Base-by-base conservation (phyloP, 768 basidiomycete species). In the Mrakia hoshinonis region DNA sequence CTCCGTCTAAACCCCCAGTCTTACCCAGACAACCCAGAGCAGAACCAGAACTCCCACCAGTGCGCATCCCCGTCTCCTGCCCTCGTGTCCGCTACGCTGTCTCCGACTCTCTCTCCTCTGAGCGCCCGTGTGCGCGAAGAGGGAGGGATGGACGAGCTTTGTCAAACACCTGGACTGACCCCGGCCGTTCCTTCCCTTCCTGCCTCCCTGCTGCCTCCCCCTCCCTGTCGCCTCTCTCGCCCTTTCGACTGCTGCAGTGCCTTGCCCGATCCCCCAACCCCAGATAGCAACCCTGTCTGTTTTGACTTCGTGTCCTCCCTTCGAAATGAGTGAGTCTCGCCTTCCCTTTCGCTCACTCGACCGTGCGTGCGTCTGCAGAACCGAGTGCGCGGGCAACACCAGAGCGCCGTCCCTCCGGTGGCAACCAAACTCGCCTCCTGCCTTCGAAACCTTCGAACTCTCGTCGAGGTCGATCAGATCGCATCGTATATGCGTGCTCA, bases 251-350 rank as follows among this genome's bases (percentile, higher is more conserved):
- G n/a, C 24, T 1, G 12, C 51, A 66, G 65, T 66, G 65, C 20
- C n/a, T 46, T 49, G 4, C 26, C 36, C 47, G 46, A 48, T 31
- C 47, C 31, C 65, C 47, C 24, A 18, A 20, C 36, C 15, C 29
- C 65, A 1, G 12, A 34, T 51, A 49, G 43, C 3, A 20, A 46
- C 15, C 24, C 9, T 31, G 20, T 29, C 26, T 43, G 65, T 66
- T 66, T 36, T 66, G 65, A 66, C 65, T 66, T 36, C 34, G 46
- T 31, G 31, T 52, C 22, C 1, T 24, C 55, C 43, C 7, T 9
- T 46, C 39, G 12, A 10, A 31, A 68, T 68, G 67, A 52, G 67
- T 68, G 29, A 29, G 67, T 68, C 31, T 34, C 29, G 49, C 9
- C 18, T 4, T 43, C 15, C 31, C 64, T 49, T 3, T 31, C 18